Evolutionary conservation across 1,139 yeast genomes (phyloP), one percentile per base, ranked within the genome.

Genomic region (Pneumocystis canis): DNA sequence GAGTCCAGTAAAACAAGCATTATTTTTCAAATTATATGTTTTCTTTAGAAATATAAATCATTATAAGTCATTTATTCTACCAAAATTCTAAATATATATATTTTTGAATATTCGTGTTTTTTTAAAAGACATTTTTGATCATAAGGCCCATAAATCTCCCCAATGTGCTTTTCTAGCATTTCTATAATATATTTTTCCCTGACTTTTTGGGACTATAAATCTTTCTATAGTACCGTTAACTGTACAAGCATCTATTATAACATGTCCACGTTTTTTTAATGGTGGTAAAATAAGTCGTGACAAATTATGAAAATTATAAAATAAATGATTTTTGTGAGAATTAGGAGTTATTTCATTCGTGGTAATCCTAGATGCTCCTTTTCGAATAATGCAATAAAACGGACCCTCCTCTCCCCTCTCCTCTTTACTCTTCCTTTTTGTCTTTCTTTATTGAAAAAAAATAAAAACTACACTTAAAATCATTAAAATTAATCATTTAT

Each of bases 161-260:
- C 83, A 81, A 53, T 75, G 76, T 0, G 88, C 82, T 72, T 92
- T 90, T 65, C 97, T 79, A 0, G 96, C 96, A 75, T 92, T 97
- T 69, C 88, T 95, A 70, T 89, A 92, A 1, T 78, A 82, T 68
- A 83, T 83, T 14, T 88, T 87, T 64, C 82, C 79, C 25, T 60
- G 61, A 32, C 95, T 84, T 71, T 85, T 87, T 0, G 97, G 87
- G 3, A 92, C 80, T 32, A 84, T 86, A 96, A 97, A 89, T 65
- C 84, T 82, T 40, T 61, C 57, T 11, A 60, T 16, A 7, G 16
- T 37, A 89, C 96, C 96, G 9, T 85, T 79, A 1, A 89, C 82
- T 0, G 90, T 82, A 77, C 97, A 89, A 1, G 89, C 82, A 65
- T 84, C 87, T 73, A 92, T 77, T 37, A 82, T 78, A 33, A 92